Conservation (phyloP, 2,329 filamentous ascomycete species). For the Allantophomopsis cytisporea region DNA sequence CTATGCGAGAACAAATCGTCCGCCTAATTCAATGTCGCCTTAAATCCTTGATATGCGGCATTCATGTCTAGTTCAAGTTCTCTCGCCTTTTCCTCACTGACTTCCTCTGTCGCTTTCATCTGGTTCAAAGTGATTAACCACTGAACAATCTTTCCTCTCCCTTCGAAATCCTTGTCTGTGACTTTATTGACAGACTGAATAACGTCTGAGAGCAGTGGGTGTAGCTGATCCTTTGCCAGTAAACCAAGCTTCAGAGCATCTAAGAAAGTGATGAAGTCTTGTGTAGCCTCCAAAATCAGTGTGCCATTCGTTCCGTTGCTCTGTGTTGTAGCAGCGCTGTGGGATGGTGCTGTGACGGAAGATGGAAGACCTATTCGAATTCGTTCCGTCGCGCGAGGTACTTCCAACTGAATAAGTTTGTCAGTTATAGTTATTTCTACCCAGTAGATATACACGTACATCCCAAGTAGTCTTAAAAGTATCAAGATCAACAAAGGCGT, state of each 20-base stretch:
- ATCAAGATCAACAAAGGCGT: conserved; percentile 76
- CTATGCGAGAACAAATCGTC: conserved; percentile 5
- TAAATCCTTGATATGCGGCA: conserved; percentile 88
- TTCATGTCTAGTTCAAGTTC: conserved; percentile 91
- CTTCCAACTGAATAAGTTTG: conserved; percentile 57
- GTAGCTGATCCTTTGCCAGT: conserved; percentile 89
- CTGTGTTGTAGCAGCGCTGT: conserved; percentile 26
- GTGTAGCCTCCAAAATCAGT: conserved; percentile 79
- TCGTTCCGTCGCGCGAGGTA: conserved; percentile 84
- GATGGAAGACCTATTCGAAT: conserved; percentile 86
- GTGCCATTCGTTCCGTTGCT: conserved; percentile 34
- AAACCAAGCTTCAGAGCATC: conserved; percentile 89
- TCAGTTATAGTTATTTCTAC: neutral
- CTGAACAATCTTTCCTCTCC: conserved; percentile 91
- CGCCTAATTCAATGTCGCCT: conserved; percentile 26
- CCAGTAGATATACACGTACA: conserved; percentile 36
- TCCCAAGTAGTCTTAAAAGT: conserved; percentile 88
- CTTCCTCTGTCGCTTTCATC: conserved; percentile 89
- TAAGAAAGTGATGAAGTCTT: conserved; percentile 97
- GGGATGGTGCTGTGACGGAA: conserved; percentile 45
- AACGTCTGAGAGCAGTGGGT: conserved; percentile 85
- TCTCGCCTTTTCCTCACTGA: conserved; percentile 74
- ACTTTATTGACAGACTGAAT: conserved; percentile 97
- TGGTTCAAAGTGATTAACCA: conserved; percentile 97
- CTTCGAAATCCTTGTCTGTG: conserved; percentile 89